A percentile compares a stretch with the other conserved stretches of the same genome.
These are phyloP conservation scores for Ophiocordyceps robertsii DNA, from an alignment of 2,329 filamentous ascomycete genomes.

Conservation along the genomic window DNA sequence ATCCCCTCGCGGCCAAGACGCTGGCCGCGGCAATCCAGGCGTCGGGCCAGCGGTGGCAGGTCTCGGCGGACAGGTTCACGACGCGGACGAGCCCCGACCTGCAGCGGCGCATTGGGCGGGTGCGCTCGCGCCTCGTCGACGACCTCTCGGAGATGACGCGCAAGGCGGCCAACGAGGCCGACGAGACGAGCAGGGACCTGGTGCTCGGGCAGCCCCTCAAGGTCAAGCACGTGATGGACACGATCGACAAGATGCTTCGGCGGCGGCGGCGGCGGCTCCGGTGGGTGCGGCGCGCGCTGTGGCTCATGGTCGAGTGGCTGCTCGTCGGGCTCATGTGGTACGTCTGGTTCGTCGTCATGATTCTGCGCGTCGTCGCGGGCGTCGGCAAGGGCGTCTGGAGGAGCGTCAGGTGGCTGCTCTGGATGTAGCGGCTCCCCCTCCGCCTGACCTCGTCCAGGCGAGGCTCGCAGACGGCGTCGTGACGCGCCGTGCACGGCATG, in stretches of 20 bases:
- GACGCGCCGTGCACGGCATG: too few species aligned
- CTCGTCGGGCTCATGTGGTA: conserved; percentile 88
- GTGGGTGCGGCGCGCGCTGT: conserved; percentile 64
- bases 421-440: conserved; percentile 39
- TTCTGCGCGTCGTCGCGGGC: conserved; percentile 53
- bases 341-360: conserved; percentile 79
- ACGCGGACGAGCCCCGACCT: conserved; percentile 41
- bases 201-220: conserved; percentile 64
- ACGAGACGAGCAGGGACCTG: conserved; percentile 63
- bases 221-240: conserved; percentile 68
- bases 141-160: conserved; percentile 49
- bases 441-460: neutral
- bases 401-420: conserved; percentile 69
- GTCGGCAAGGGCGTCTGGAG: conserved; percentile 44
- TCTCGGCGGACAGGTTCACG: conserved; percentile 44
- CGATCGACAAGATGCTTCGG: conserved; percentile 63
- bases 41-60: conserved; percentile 43
- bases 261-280: conserved; percentile 54
- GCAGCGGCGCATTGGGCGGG: conserved; percentile 30
- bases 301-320: conserved; percentile 75
- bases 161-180: conserved; percentile 61
- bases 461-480: too few species aligned
- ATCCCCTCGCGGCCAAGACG: conserved; percentile 37
- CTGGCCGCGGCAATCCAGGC: conserved; percentile 31
- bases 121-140: conserved; percentile 33